Conservation (phyloP, 306 rosid genomes). For the Sphenostylis stenocarpa region DNA sequence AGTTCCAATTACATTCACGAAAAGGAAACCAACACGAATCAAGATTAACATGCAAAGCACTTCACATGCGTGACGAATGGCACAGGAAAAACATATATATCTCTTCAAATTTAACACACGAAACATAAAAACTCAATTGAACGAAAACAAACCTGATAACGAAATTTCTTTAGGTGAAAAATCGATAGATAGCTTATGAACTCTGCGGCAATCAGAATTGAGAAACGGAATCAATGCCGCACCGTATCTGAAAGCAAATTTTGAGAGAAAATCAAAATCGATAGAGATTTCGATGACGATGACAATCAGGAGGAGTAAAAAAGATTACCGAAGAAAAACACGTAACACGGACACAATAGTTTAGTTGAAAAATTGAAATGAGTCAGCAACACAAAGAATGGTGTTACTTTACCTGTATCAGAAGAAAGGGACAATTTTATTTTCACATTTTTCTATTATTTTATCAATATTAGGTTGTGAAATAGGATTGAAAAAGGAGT, state of each 20-base stretch:
- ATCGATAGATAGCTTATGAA: neutral
- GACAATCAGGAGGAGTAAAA: neutral
- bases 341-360: neutral
- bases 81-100: neutral
- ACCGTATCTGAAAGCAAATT: neutral
- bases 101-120: neutral
- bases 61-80: neutral
- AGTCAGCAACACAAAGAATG: too few species aligned
- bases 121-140: neutral
- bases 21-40: neutral
- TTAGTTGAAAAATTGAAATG: neutral
- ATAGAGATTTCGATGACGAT: neutral
- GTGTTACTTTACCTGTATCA: neutral
- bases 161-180: neutral
- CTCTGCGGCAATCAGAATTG: neutral
- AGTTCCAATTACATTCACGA: neutral
- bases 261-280: neutral
- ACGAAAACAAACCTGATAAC: constrained; percentile 17
- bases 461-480: neutral
- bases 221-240: neutral
- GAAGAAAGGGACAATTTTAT: too few species aligned
- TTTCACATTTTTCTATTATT: neutral
- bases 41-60: neutral
- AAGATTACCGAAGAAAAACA: neutral
- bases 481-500: neutral